Evolutionary conservation across 2,329 filamentous ascomycete genomes (phyloP).

Genomic region (Alternaria sp.): DNA sequence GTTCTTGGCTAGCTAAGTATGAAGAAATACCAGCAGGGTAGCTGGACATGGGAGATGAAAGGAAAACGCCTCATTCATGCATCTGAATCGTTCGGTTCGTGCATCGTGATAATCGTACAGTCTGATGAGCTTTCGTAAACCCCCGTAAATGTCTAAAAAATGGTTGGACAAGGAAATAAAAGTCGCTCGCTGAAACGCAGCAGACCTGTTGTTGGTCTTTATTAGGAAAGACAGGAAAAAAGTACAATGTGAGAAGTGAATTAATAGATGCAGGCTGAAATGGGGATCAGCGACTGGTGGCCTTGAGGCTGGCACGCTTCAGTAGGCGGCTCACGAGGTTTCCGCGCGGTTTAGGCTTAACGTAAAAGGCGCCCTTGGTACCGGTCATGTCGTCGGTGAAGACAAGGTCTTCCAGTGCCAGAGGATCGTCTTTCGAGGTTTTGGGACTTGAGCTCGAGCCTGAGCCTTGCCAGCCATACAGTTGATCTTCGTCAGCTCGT

Average conservation of each 20-base stretch:
- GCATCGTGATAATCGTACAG: slow-evolving; percentile 13
- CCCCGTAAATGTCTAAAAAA: background rate
- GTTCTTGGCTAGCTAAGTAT: slow-evolving; percentile 11
- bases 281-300: slow-evolving; percentile 15
- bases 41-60: slow-evolving; percentile 6
- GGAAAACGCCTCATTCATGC: slow-evolving; percentile 34
- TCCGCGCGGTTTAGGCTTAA: slow-evolving; percentile 44
- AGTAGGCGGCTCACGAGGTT: slow-evolving; percentile 46
- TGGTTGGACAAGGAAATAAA: slow-evolving; percentile 1
- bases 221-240: background rate
- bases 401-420: slow-evolving; percentile 62
- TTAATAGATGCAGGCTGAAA: background rate
- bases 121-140: background rate
- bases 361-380: slow-evolving; percentile 54
- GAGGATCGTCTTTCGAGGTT: slow-evolving; percentile 55
- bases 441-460: slow-evolving; percentile 20
- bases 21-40: slow-evolving; percentile 8
- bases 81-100: slow-evolving; percentile 16
- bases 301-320: slow-evolving; percentile 46
- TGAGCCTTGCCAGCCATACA: slow-evolving; percentile 70
- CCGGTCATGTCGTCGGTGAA: slow-evolving; percentile 56
- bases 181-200: slow-evolving; percentile 12
- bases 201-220: slow-evolving; percentile 8
- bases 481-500: slow-evolving; percentile 73
- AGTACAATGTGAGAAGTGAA: background rate